Base-by-base conservation (phyloP, 495 filamentous ascomycete species). In the Staphylotrichum longicolle region DNA sequence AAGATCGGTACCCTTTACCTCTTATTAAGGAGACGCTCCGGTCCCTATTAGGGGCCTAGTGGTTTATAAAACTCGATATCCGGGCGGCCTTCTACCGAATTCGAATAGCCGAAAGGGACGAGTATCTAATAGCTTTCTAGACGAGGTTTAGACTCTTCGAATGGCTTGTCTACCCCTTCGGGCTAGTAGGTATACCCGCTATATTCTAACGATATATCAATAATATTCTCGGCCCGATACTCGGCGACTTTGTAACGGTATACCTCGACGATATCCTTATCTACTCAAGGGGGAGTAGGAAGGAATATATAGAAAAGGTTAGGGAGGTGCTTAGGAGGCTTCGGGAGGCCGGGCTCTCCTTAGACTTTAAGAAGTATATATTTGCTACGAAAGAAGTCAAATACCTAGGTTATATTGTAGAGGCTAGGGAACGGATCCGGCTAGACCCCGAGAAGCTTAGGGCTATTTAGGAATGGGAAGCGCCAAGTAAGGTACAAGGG, bases 211-310 rank as follows among this genome's bases (percentile, higher is more conserved):
- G 7, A 3, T 40, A 53, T 20, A 37, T 53, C 39, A 7, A 53
- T 9, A n/a, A 53, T 11, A 11, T 10, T 0, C 32, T 53, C 9
- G 15, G 33, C 3, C 14, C 14, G 2, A 10, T 53, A 20, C 7
- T 53, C 1, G 33, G 39, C 32, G 35, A 39, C 7, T n/a, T 40
- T 27, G 10, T 8, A 7, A 7, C 39, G 20, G 7, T 10, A 9
- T 53, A 37, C 12, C 7, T 53, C 8, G 7, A 53, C 12, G 49
- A 52, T 37, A 52, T 52, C 37, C 8, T 52, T 32, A 52, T 52
- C 11, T 52, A 35, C 9, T 35, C 32, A 1, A 9, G 0, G 1
- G 47, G 20, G 20, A 27, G 20, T 27, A 27, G 20, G 1, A 27
- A 27, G 20, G 20, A 27, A 27, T 27, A 27, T 27, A 27, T 27